Percentiles rank a stretch among this genome's conserved stretches.
phyloP scores from a whole-genome alignment of 805 yeast genomes.

The Ascoidea rubescens region DNA sequence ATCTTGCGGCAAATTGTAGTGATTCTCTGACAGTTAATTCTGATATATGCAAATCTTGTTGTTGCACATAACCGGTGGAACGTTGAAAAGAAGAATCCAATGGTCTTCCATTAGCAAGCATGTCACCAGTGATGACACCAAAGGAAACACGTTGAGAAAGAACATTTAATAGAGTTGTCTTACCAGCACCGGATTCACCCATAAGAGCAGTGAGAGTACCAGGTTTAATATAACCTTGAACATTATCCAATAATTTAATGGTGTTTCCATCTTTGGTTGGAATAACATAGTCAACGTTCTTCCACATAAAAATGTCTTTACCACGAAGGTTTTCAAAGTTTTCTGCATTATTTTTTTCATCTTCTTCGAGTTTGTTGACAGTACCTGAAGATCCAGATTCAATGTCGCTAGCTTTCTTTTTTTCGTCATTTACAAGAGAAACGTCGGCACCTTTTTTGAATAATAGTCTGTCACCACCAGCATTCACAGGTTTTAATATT shows the following conservation, averaged over 20 bases:
- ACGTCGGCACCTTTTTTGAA: slow-evolving; percentile 2
- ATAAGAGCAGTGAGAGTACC: slow-evolving; percentile 44
- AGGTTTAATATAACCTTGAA: slow-evolving; percentile 54
- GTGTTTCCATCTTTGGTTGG: slow-evolving; percentile 15
- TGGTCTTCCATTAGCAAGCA: slow-evolving; percentile 38
- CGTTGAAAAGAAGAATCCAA: slow-evolving; percentile 36
- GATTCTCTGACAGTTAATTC: slow-evolving; percentile 39
- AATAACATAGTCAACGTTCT: slow-evolving; percentile 6
- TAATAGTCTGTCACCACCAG: slow-evolving; percentile 1
- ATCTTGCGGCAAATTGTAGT: slow-evolving; percentile 32
- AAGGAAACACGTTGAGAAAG: slow-evolving; percentile 32
- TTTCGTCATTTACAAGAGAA: not conserved
- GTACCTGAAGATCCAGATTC: slow-evolving; percentile 4
- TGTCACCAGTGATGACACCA: slow-evolving; percentile 44
- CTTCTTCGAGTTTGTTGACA: slow-evolving; percentile 1
- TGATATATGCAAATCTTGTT: slow-evolving; percentile 38
- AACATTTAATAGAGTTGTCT: slow-evolving; percentile 38
- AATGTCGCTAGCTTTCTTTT: not conserved
- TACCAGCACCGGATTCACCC: slow-evolving; percentile 53
- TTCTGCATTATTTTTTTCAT: not conserved
- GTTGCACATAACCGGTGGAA: slow-evolving; percentile 43
- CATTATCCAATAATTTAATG: slow-evolving; percentile 31
- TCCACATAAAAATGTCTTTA: slow-evolving; percentile 47
- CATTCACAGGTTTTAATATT: slow-evolving; percentile 3
- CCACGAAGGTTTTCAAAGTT: slow-evolving; percentile 3